Conservation (phyloP, 805 yeast species). For the Barnettozyma populi region DNA sequence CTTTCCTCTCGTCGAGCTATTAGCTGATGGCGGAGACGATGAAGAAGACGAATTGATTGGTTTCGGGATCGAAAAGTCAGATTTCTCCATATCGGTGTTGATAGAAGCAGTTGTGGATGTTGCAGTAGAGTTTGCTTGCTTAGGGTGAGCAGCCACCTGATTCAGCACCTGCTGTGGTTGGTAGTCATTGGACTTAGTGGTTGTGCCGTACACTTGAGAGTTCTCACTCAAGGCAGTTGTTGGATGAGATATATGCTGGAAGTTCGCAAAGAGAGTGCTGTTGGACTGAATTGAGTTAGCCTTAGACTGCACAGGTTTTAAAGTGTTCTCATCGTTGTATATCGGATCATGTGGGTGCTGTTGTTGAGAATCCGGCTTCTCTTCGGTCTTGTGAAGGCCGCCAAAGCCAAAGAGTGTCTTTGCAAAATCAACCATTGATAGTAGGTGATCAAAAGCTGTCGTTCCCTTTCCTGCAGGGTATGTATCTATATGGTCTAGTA, state of each 20-base stretch:
- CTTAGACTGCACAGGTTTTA: slow-evolving; percentile 13
- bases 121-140: slow-evolving; percentile 19
- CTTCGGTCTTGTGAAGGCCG: slow-evolving; percentile 20
- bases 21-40: slow-evolving; percentile 11
- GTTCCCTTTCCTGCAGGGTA: slow-evolving; percentile 5
- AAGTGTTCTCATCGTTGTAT: slow-evolving; percentile 10
- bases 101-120: slow-evolving; percentile 13
- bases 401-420: slow-evolving; percentile 35
- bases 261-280: slow-evolving; percentile 27
- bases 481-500: not conserved
- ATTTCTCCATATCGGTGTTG: slow-evolving; percentile 6
- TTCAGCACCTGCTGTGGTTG: slow-evolving; percentile 30
- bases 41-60: slow-evolving; percentile 13
- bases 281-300: slow-evolving; percentile 7
- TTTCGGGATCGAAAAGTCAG: slow-evolving; percentile 6
- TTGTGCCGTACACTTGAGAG: slow-evolving; percentile 66
- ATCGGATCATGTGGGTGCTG: slow-evolving; percentile 1
- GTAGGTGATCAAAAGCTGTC: not conserved
- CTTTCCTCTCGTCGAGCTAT: slow-evolving; percentile 68
- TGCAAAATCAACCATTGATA: slow-evolving; percentile 35
- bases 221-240: slow-evolving; percentile 64
- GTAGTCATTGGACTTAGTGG: slow-evolving; percentile 35
- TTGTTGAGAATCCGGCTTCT: slow-evolving; percentile 9
- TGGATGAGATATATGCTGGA: slow-evolving; percentile 50
- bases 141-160: slow-evolving; percentile 26